A percentile compares a stretch with the other conserved stretches of the same genome.
Evolutionary conservation across 257 asterid species (phyloP).

Genomic region (Solanum tarijense): DNA sequence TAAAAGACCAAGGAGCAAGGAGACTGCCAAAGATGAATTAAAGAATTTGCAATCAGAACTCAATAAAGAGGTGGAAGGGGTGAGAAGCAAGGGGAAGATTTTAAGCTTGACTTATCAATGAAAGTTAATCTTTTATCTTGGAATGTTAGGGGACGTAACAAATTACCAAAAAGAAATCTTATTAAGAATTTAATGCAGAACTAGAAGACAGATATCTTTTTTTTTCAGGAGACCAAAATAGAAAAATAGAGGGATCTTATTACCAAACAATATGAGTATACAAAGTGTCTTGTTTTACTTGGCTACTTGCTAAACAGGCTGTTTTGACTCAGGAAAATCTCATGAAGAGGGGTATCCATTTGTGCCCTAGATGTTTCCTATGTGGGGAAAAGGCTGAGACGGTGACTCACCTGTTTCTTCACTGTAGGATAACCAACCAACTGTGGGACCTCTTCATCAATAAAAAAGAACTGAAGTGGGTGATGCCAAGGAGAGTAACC

Average conservation of each 20-base stretch:
- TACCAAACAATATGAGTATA: neutral
- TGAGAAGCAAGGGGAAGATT: neutral
- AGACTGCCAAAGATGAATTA: neutral
- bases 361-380: too few species aligned
- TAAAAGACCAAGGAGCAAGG: neutral
- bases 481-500: too few species aligned
- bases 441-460: too few species aligned
- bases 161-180: neutral
- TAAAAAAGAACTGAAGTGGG: too few species aligned
- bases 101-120: neutral
- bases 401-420: too few species aligned
- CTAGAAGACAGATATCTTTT: neutral
- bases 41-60: neutral
- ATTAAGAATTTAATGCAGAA: neutral
- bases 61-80: neutral
- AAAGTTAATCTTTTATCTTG: neutral
- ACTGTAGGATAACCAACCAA: too few species aligned
- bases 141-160: neutral
- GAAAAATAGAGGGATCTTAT: neutral
- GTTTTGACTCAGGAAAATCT: too few species aligned
- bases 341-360: too few species aligned
- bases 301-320: too few species aligned
- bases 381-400: too few species aligned
- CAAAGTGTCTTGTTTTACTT: too few species aligned
- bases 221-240: neutral